Conservation (phyloP, 768 basidiomycete genomes). For the Lentinula lateritia region DNA sequence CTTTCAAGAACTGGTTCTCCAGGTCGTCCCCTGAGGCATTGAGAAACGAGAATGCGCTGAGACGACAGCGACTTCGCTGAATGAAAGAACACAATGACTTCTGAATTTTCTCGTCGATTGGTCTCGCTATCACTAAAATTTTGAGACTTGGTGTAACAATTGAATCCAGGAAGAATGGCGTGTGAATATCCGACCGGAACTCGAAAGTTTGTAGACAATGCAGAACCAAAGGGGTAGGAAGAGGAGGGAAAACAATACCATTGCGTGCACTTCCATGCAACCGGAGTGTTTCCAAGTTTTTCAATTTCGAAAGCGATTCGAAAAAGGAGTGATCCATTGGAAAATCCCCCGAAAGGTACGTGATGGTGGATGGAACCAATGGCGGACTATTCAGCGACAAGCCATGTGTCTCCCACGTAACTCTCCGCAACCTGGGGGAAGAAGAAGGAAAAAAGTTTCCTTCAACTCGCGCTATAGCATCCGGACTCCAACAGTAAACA, state of each 20-base stretch:
- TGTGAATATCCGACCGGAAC: background rate
- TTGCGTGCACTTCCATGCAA: background rate
- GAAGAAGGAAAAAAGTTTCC: background rate
- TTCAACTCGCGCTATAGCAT: background rate
- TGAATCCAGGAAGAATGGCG: background rate
- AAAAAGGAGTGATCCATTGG: background rate
- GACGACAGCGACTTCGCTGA: background rate
- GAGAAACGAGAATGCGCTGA: background rate
- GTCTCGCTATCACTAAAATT: background rate
- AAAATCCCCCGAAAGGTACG: background rate
- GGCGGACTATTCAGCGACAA: background rate
- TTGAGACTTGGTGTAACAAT: background rate
- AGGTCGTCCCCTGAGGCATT: background rate
- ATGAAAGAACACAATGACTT: background rate
- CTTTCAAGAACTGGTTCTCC: background rate
- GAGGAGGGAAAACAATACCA: background rate
- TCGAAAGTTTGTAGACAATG: background rate
- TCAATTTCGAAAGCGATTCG: background rate
- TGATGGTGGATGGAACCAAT: background rate
- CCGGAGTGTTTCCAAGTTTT: background rate
- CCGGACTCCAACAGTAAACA: background rate
- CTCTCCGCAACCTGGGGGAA: background rate
- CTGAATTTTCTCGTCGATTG: background rate
- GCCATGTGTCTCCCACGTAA: background rate
- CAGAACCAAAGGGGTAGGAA: background rate